Base-by-base conservation (phyloP, 1,139 yeast species). In the Suhomyces anneliseae region DNA sequence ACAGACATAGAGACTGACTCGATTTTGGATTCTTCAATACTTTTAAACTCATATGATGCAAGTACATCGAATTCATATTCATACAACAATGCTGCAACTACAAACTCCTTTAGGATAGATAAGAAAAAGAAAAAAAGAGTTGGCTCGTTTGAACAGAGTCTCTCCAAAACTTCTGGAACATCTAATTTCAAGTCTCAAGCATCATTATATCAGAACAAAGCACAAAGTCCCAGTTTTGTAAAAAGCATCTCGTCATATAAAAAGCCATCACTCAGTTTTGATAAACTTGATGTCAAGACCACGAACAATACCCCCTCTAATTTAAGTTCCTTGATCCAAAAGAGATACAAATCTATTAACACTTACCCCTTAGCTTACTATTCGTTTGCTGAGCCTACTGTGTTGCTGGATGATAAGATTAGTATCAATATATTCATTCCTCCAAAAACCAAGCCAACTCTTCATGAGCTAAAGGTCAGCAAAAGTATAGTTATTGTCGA, bases 401-500 rank as follows among this genome's bases (percentile, higher is more conserved):
- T 51, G 19, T 24, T 44, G 9, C 27, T 40, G 24, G 44, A 40
- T 15, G 32, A 29, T 7, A 38, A 35, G 24, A 60, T 53, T 47
- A 59, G 47, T 63, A 74, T 52, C 54, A 72, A 70, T 52, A 66
- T 76, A 1, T 74, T 70, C 52, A 52, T 72, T 1, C 76, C 78
- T 6, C 78, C 78, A 4, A 55, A 48, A 7, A 52, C 68, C 59
- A 38, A 55, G 1, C 72, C 79, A 0, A 60, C 66, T 2, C 46
- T 73, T 6, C 49, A 66, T 9, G 59, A 61, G 5, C 52, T 82
- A 4, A 61, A 63, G 12, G 69, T 83, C 0, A 69, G 76, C 50
- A 74, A 75, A 42, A 69, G 73, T 9, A 76, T 80, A 0, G 68
- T 78, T 0, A 77, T 85, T 0, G 78, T 79, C 38, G 92, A 86